A percentile compares a stretch with the other conserved stretches of the same genome.
These are phyloP conservation scores for Lactarius hatsudake DNA, from an alignment of 768 basidiomycete genomes.

Conservation along the genomic window DNA sequence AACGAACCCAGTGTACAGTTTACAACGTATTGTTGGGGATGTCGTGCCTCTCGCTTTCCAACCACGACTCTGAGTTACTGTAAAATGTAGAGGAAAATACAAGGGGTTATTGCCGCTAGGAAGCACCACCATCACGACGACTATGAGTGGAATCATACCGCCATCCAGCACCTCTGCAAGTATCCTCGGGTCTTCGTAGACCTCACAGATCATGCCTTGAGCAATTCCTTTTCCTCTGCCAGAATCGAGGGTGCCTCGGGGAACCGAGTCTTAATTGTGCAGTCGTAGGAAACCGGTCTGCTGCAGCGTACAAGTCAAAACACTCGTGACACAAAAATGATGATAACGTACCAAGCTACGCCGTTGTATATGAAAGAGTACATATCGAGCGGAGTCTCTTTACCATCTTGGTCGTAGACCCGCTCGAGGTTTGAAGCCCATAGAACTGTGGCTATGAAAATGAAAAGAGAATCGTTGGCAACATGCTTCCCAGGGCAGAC, in stretches of 20 bases:
- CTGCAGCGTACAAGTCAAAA: neutral
- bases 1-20: too few relatives aligned
- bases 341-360: constrained; percentile 9
- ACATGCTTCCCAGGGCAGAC: constrained; percentile 25
- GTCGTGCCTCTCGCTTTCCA: too few relatives aligned
- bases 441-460: constrained; percentile 26
- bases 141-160: too few relatives aligned
- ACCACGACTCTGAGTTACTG: too few relatives aligned
- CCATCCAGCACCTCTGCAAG: too few relatives aligned
- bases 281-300: neutral
- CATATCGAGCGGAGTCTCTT: constrained; percentile 1
- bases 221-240: constrained; percentile 1
- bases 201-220: neutral
- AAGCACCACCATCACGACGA: too few relatives aligned
- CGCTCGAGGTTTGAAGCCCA: constrained; percentile 24
- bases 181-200: too few relatives aligned
- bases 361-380: neutral
- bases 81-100: too few relatives aligned
- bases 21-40: too few relatives aligned
- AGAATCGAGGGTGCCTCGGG: constrained; percentile 1
- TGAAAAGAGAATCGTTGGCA: constrained; percentile 25
- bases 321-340: neutral
- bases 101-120: too few relatives aligned
- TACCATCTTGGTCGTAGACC: constrained; percentile 1
- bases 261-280: constrained; percentile 1